Conservation (phyloP, 306 rosid species). For the Prunus kanzakura region DNA sequence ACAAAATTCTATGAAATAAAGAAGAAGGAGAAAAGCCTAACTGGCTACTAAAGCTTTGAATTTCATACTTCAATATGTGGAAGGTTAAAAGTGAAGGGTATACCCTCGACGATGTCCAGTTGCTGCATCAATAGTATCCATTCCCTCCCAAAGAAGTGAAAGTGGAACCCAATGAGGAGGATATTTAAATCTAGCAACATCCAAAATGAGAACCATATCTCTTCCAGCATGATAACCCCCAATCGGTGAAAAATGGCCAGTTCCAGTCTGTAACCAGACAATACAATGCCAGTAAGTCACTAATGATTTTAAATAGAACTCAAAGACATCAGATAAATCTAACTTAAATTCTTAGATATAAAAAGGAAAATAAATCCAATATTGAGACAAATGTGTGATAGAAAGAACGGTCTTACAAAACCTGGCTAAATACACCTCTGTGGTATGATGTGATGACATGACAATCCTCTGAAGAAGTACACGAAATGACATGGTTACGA, state of each 20-base stretch:
- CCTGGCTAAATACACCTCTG: conserved; percentile 70
- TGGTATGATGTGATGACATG: conserved; percentile 75
- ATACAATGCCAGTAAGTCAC: neutral
- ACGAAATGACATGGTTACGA: conserved; percentile 47
- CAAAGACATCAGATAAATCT: neutral
- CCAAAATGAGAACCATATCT: conserved; percentile 89
- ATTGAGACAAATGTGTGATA: neutral
- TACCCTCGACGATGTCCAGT: conserved; percentile 84
- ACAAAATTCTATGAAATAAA: neutral
- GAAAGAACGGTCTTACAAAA: conserved; percentile 25
- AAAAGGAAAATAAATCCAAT: neutral
- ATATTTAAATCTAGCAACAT: conserved; percentile 92
- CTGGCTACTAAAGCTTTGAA: neutral
- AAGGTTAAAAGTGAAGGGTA: conserved; percentile 4
- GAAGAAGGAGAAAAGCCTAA: neutral
- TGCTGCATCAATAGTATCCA: conserved; percentile 63
- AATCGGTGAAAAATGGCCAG: conserved; percentile 88
- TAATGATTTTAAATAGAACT: neutral
- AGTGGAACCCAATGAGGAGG: conserved; percentile 99
- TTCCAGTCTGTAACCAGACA: conserved; percentile 69
- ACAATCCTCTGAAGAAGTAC: conserved; percentile 53
- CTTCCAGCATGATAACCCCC: conserved; percentile 84
- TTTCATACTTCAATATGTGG: neutral
- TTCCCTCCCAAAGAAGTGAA: conserved; percentile 74
- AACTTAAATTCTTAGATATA: neutral